Conservation (phyloP, 176 grass and related monocot species). For the Themeda triandra region DNA sequence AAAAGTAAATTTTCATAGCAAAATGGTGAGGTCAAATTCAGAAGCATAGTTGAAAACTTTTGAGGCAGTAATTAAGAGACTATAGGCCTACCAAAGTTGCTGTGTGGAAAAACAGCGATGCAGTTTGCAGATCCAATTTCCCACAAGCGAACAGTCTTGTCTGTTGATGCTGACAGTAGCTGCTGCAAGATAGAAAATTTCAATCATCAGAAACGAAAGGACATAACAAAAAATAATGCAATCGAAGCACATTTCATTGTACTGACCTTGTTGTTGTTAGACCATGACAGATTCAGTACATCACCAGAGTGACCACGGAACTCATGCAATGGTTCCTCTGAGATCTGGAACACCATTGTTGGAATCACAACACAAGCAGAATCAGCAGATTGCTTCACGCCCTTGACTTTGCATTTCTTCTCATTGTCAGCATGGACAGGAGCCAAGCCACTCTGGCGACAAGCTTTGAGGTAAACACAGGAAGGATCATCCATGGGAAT, state of each 20-base stretch:
- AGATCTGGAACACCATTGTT: constrained; percentile 53
- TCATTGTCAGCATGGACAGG: constrained; percentile 29
- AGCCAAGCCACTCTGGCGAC: constrained; percentile 42
- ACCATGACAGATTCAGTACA: constrained; percentile 87
- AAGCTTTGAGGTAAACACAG: constrained; percentile 67
- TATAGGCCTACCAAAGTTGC: constrained; percentile 66
- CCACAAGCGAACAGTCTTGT: constrained; percentile 93
- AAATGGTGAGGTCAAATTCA: constrained; percentile 16
- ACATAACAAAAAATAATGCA: constrained; percentile 5
- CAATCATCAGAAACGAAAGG: constrained; percentile 11
- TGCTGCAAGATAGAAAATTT: constrained; percentile 44
- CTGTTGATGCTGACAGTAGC: constrained; percentile 75
- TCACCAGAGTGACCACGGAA: constrained; percentile 73
- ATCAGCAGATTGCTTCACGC: constrained; percentile 47
- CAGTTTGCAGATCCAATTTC: constrained; percentile 65
- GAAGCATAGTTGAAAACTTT: constrained; percentile 1
- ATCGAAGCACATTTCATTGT: constrained; percentile 6
- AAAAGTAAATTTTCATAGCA: constrained; percentile 4
- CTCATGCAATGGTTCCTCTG: constrained; percentile 70
- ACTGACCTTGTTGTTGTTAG: constrained; percentile 81
- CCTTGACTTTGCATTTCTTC: constrained; percentile 43
- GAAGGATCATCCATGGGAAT: constrained; percentile 67
- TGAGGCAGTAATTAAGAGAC: not conserved
- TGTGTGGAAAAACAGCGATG: constrained; percentile 67
- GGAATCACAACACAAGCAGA: constrained; percentile 85